Base-by-base conservation (phyloP, 306 rosid species). In the Comarum palustre region DNA sequence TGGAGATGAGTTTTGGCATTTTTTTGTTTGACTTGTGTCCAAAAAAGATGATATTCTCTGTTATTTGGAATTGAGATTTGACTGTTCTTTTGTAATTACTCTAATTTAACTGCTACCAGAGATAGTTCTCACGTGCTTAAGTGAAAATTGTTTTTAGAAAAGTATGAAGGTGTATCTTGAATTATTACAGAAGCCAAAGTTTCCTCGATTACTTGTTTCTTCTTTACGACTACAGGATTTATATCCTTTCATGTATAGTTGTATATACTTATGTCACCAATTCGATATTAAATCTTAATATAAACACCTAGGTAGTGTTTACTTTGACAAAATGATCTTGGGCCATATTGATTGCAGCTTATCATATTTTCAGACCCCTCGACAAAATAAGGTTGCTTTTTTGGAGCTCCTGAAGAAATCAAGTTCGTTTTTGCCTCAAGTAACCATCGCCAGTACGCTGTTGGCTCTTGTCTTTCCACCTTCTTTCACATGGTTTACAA, bases 401-500 rank as follows among this genome's bases (percentile, higher is more conserved):
- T 22, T 84, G 73, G 78, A 82, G 64, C 82, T 91, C 36, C 70
- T 93, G 88, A 85, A 88, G 84, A 82, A 89, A 42, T 73, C 98
- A 67, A 93, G 90, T 79, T 86, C 96, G 17, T 75, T 85, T 78
- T 86, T 93, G 80, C 98, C 98, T 66, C 92, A 87, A 31, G 92
- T 87, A 54, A 87, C 90, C 51, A 69, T 93, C 75, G 92, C 91
- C 52, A 93, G 92, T 78, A 86, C 89, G 45, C 77, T 93, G 61
- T 76, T 91, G 75, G 97, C 98, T 86, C 86, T 93, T 60, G 34
- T 81, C 78, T 93, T 76, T 80, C 97, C 98, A 13, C 94, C 90
- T 66, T 93, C 98, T 55, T 91, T 93, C 79, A 82, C 97, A 6
- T 93, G 98, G 98, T 93, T 93, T 77, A 93, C 98, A 69, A 89